These are phyloP conservation scores for Aspergillus haitiensis DNA, from an alignment of 495 filamentous ascomycete genomes.

Conservation along the genomic window DNA sequence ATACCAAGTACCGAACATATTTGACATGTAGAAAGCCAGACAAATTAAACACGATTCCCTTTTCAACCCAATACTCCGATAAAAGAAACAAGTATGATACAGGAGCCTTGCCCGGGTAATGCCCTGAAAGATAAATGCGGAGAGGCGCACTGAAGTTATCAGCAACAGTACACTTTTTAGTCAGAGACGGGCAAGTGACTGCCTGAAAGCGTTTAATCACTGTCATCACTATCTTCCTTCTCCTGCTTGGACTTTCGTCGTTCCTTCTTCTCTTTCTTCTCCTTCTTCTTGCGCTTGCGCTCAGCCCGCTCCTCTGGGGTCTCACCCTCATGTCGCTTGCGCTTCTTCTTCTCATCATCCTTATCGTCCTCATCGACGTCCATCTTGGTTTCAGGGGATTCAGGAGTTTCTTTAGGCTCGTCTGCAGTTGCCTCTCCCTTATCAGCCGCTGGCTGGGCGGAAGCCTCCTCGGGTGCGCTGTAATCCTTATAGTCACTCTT, in stretches of 20 bases:
- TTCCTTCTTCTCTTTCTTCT: conserved; percentile 72
- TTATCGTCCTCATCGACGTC: conserved; percentile 46
- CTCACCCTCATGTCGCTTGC: conserved; percentile 80
- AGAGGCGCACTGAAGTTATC: conserved; percentile 4
- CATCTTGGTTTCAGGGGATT: conserved; percentile 35
- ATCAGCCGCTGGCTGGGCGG: conserved; percentile 45
- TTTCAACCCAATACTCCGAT: conserved; percentile 49
- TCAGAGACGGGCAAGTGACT: conserved; percentile 25
- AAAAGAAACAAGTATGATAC: conserved; percentile 43
- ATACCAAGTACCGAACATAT: conserved; percentile 22
- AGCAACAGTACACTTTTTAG: conserved; percentile 7
- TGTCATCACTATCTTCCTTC: conserved; percentile 57
- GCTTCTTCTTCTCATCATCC: conserved; percentile 65
- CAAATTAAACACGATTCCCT: conserved; percentile 34
- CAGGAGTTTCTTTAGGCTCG: conserved; percentile 32
- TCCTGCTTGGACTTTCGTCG: conserved; percentile 61
- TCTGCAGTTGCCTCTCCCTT: conserved; percentile 39
- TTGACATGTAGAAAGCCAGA: conserved; percentile 16
- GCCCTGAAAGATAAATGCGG: conserved; percentile 8
- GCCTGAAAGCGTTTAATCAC: conserved; percentile 48
- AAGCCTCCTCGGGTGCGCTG: conserved; percentile 53
- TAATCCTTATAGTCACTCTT: conserved; percentile 86
- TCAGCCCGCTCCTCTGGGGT: conserved; percentile 74
- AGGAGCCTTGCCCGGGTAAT: conserved; percentile 34
- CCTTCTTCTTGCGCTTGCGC: conserved; percentile 73